phyloP scores from a whole-genome alignment of 2,329 filamentous ascomycete genomes.

The Nannizziopsis barbatae region DNA sequence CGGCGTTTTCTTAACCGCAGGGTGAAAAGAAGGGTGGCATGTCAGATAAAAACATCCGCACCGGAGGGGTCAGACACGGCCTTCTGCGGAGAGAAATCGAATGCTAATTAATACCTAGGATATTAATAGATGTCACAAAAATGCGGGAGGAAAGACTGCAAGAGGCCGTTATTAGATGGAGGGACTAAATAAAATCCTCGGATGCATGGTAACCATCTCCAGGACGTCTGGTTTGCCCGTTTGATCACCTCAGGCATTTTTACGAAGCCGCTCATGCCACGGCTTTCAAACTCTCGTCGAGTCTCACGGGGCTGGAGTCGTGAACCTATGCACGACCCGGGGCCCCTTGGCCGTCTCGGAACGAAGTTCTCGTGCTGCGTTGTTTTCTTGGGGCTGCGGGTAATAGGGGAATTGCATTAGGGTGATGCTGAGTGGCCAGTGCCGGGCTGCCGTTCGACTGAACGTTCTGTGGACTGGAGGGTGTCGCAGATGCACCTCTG shows the following conservation, averaged over 20 bases:
- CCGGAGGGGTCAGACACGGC: constrained; percentile 2
- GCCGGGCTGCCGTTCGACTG: background rate
- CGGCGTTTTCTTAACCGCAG: background rate
- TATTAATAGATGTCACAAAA: background rate
- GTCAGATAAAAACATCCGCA: background rate
- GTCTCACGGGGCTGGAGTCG: background rate
- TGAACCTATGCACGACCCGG: background rate
- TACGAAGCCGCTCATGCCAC: background rate
- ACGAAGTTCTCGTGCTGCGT: constrained; percentile 2
- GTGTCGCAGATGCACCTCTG: constrained; percentile 4
- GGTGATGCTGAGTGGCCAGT: constrained; percentile 4
- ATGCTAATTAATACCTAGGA: background rate
- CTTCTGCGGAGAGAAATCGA: background rate
- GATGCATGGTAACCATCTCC: background rate
- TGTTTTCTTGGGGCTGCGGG: constrained; percentile 5
- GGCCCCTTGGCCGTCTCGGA: constrained; percentile 8
- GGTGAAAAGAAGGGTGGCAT: background rate
- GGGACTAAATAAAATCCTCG: background rate
- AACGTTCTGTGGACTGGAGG: background rate
- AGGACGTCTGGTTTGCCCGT: background rate
- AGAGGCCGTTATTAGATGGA: constrained; percentile 4
- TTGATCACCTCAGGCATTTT: constrained; percentile 1
- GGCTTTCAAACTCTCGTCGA: background rate
- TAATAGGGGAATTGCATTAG: constrained; percentile 8
- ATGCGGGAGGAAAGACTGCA: background rate